phyloP scores from a whole-genome alignment of 257 asterid genomes.

The Solanum sitiens region DNA sequence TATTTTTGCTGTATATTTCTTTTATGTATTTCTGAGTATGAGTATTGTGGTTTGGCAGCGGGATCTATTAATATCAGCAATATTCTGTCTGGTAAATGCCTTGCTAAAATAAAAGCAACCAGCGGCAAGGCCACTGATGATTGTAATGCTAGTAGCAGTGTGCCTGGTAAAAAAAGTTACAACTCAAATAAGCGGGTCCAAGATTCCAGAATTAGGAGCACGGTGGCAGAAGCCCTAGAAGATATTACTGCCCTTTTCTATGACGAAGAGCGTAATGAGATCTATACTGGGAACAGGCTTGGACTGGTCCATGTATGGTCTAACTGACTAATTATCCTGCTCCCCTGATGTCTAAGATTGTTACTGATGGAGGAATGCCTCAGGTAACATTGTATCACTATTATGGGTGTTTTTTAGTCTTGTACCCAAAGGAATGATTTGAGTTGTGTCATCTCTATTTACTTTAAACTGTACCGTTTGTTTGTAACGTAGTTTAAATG shows the following conservation, averaged over 20 bases:
- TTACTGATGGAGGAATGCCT: background rate
- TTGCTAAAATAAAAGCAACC: slow-evolving; percentile 79
- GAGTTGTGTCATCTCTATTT: background rate
- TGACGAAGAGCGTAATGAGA: slow-evolving; percentile 92
- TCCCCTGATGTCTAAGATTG: background rate
- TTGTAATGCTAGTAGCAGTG: slow-evolving; percentile 38
- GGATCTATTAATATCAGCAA: slow-evolving; percentile 96
- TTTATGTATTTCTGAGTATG: background rate
- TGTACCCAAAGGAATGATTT: background rate
- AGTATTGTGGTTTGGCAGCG: slow-evolving; percentile 35
- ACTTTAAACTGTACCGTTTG: background rate
- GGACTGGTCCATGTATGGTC: slow-evolving; percentile 97
- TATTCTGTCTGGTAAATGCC: slow-evolving; percentile 90
- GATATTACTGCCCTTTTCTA: slow-evolving; percentile 94
- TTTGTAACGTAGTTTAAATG: background rate
- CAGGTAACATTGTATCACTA: background rate
- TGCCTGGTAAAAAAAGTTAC: slow-evolving; percentile 26
- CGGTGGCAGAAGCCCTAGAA: slow-evolving; percentile 80
- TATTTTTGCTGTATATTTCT: background rate
- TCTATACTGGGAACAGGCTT: slow-evolving; percentile 76
- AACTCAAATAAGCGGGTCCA: slow-evolving; percentile 37
- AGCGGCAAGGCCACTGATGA: slow-evolving; percentile 37
- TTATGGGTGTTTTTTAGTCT: background rate
- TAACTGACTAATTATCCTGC: slow-evolving; percentile 23
- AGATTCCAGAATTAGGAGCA: slow-evolving; percentile 50